Conservation (phyloP, 106 monocot species). For the Phalaenopsis equestris region DNA sequence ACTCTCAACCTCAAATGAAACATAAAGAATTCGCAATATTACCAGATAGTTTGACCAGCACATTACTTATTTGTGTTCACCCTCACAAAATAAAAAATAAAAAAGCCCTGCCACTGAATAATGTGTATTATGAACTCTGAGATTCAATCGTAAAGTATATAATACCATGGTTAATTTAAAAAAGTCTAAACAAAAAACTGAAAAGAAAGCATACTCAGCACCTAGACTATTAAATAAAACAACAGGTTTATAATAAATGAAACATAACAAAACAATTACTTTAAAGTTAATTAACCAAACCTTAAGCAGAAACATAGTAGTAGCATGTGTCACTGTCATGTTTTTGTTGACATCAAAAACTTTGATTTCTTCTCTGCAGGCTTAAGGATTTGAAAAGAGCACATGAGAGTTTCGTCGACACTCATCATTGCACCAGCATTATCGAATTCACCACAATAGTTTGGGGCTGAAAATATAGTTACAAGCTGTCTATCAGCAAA, state of each 20-base stretch:
- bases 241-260: neutral
- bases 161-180: neutral
- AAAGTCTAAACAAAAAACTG: neutral
- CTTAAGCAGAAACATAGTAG: neutral
- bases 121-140: neutral
- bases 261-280: neutral
- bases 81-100: neutral
- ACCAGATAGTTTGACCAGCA: neutral
- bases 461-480: conserved; percentile 45
- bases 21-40: neutral
- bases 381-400: conserved; percentile 28
- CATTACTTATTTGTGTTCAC: neutral
- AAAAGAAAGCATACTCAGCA: neutral
- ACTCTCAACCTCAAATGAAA: neutral
- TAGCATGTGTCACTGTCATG: neutral
- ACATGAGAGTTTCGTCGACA: conserved; percentile 32
- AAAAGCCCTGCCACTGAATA: neutral
- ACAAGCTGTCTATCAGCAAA: conserved; percentile 53
- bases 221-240: neutral
- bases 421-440: conserved; percentile 41
- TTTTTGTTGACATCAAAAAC: conserved; percentile 21
- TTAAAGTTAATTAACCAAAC: neutral
- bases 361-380: conserved; percentile 28
- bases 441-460: conserved; percentile 36
- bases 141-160: neutral